Conservation (phyloP, 2,329 filamentous ascomycete genomes). For the Chaetomium olivaceum region DNA sequence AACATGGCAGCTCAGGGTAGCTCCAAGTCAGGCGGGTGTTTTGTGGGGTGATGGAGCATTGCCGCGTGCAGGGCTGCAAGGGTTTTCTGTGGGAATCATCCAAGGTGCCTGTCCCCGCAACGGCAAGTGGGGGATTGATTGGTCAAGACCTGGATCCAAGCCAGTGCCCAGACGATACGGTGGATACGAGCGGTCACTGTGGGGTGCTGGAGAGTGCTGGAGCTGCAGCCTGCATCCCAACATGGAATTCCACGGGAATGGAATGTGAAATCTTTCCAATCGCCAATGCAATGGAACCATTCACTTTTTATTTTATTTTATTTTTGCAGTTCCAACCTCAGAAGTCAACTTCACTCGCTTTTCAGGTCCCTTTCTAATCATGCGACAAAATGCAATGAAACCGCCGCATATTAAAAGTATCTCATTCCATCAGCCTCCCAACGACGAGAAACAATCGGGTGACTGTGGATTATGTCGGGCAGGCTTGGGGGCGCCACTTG, state of each 20-base stretch:
- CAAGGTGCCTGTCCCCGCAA: neutral
- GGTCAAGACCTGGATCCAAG: neutral
- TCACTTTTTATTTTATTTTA: neutral
- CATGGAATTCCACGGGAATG: neutral
- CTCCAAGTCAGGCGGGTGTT: neutral
- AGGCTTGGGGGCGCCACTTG: neutral
- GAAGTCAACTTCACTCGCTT: neutral
- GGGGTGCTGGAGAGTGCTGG: neutral
- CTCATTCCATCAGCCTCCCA: neutral
- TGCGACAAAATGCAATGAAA: neutral
- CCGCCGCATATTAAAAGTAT: neutral
- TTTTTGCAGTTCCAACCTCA: neutral
- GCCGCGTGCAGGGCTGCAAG: neutral
- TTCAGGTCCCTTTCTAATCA: neutral
- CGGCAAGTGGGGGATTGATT: neutral
- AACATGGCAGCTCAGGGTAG: neutral
- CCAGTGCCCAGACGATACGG: neutral
- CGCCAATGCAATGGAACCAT: neutral
- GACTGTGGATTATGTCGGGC: neutral
- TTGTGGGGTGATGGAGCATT: neutral
- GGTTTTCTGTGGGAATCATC: neutral
- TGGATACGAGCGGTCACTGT: neutral
- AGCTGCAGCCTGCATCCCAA: neutral
- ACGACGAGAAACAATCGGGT: neutral
- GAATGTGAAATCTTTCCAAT: neutral